A percentile compares a stretch with the other conserved stretches of the same genome.
These are phyloP conservation scores for Lichina pygmaea DNA, from an alignment of 495 filamentous ascomycete genomes.

Conservation along the genomic window DNA sequence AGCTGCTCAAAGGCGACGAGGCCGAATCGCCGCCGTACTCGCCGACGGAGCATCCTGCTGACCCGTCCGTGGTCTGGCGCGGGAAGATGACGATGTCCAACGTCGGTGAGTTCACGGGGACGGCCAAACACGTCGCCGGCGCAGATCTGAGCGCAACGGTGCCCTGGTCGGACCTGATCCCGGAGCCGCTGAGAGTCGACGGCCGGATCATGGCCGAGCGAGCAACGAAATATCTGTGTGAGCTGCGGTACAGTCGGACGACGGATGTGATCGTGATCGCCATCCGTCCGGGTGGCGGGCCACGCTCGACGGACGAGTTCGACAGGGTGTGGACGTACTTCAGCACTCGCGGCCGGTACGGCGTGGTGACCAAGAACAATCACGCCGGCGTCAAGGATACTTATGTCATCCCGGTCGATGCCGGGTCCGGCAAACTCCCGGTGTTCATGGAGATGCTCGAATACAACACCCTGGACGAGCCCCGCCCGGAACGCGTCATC, in stretches of 20 bases:
- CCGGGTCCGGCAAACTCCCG: slow-evolving; percentile 9
- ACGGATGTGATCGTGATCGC: slow-evolving; percentile 49
- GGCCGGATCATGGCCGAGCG: slow-evolving; percentile 59
- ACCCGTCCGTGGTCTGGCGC: slow-evolving; percentile 43
- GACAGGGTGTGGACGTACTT: slow-evolving; percentile 59
- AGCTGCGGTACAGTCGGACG: slow-evolving; percentile 40
- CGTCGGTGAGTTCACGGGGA: slow-evolving; percentile 42
- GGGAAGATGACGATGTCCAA: slow-evolving; percentile 54
- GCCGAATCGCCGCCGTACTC: slow-evolving; percentile 69
- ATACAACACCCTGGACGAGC: slow-evolving; percentile 35
- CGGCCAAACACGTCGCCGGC: slow-evolving; percentile 64
- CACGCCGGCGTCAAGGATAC: slow-evolving; percentile 11
- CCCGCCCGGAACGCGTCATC: slow-evolving; percentile 36
- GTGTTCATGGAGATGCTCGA: slow-evolving; percentile 57
- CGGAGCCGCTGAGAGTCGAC: slow-evolving; percentile 39
- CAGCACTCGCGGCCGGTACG: slow-evolving; percentile 44
- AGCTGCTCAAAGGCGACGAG: slow-evolving; percentile 62
- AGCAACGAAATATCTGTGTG: slow-evolving; percentile 71
- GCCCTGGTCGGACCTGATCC: slow-evolving; percentile 45
- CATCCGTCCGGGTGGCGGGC: slow-evolving; percentile 25
- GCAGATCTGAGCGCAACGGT: slow-evolving; percentile 34
- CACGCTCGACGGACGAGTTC: slow-evolving; percentile 26
- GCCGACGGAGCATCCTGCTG: slow-evolving; percentile 40
- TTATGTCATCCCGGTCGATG: slow-evolving; percentile 15
- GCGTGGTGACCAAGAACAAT: slow-evolving; percentile 41